Evolutionary conservation across 2,329 filamentous ascomycete species (phyloP).

Genomic region (Cladorrhinum sp.): DNA sequence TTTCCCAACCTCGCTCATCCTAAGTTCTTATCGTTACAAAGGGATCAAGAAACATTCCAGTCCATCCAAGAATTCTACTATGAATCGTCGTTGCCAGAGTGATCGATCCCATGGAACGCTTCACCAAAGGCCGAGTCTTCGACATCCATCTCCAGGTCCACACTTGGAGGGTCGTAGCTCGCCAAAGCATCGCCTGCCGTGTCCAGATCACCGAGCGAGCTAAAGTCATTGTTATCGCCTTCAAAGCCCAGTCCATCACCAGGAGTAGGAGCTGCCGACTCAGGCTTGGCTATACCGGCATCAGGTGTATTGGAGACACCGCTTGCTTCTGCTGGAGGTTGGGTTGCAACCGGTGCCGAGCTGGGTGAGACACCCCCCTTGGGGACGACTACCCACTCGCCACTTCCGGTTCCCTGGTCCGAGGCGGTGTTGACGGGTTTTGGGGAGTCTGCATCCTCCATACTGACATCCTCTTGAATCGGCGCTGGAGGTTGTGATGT

Average conservation of each 20-base stretch:
- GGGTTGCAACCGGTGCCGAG: conserved; percentile 17
- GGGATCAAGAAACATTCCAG: neutral
- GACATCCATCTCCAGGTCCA: conserved; percentile 58
- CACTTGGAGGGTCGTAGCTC: conserved; percentile 59
- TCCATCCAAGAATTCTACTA: conserved; percentile 11
- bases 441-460: conserved; percentile 46
- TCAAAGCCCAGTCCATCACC: conserved; percentile 35
- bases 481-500: conserved; percentile 27
- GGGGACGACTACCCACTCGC: conserved; percentile 74
- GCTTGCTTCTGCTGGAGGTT: conserved; percentile 19
- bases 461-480: conserved; percentile 37
- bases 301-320: conserved; percentile 11
- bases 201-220: conserved; percentile 63
- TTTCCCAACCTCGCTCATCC: neutral
- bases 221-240: conserved; percentile 58
- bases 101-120: conserved; percentile 67
- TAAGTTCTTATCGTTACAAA: neutral
- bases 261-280: conserved; percentile 45
- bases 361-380: conserved; percentile 51
- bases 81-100: conserved; percentile 14
- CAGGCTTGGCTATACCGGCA: conserved; percentile 33
- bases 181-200: conserved; percentile 70
- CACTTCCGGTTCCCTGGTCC: conserved; percentile 51
- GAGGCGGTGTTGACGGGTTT: conserved; percentile 40
- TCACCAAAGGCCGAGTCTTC: conserved; percentile 82